Percentiles rank a stretch among this genome's conserved stretches.
phyloP scores from a whole-genome alignment of 2,329 filamentous ascomycete species.

The Dendrostoma leiphaemia region DNA sequence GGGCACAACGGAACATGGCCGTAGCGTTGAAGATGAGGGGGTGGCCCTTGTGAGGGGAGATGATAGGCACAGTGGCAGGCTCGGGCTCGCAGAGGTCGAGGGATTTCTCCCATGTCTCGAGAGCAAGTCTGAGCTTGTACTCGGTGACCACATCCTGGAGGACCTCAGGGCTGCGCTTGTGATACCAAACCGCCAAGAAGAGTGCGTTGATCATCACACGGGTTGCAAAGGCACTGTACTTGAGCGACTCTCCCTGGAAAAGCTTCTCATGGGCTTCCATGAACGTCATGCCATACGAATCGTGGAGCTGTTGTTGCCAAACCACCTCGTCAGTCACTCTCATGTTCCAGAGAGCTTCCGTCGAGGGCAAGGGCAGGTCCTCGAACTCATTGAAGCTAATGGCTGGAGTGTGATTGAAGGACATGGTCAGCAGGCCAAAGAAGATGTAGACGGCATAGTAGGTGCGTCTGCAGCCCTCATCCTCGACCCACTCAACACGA shows the following conservation, averaged over 20 bases:
- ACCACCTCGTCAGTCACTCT: slow-evolving; percentile 72
- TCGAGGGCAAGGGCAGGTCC: slow-evolving; percentile 85
- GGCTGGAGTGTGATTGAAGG: slow-evolving; percentile 96
- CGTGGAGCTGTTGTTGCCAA: slow-evolving; percentile 79
- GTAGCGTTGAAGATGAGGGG: slow-evolving; percentile 97
- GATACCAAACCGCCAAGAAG: slow-evolving; percentile 98
- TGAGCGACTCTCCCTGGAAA: slow-evolving; percentile 86
- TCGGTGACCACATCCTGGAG: slow-evolving; percentile 96
- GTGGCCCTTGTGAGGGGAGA: slow-evolving; percentile 92
- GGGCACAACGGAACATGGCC: slow-evolving; percentile 93
- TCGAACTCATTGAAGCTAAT: slow-evolving; percentile 99
- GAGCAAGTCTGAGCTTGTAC: slow-evolving; percentile 91
- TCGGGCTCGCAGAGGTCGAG: slow-evolving; percentile 92
- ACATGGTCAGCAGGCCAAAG: slow-evolving; percentile 90
- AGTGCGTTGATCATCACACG: slow-evolving; percentile 98
- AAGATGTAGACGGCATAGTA: slow-evolving; percentile 99
- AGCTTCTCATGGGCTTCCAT: slow-evolving; percentile 92
- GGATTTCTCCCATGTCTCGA: slow-evolving; percentile 99
- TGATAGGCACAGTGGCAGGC: slow-evolving; percentile 81
- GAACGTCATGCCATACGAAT: slow-evolving; percentile 77
- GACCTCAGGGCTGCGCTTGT: slow-evolving; percentile 97
- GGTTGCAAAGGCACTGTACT: slow-evolving; percentile 95
- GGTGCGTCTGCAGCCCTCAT: slow-evolving; percentile 92
- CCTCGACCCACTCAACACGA: slow-evolving; percentile 90
- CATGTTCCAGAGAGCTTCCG: slow-evolving; percentile 91